These are phyloP conservation scores for Dryadomyces sulphureus DNA, from an alignment of 2,329 filamentous ascomycete genomes.

Conservation along the genomic window DNA sequence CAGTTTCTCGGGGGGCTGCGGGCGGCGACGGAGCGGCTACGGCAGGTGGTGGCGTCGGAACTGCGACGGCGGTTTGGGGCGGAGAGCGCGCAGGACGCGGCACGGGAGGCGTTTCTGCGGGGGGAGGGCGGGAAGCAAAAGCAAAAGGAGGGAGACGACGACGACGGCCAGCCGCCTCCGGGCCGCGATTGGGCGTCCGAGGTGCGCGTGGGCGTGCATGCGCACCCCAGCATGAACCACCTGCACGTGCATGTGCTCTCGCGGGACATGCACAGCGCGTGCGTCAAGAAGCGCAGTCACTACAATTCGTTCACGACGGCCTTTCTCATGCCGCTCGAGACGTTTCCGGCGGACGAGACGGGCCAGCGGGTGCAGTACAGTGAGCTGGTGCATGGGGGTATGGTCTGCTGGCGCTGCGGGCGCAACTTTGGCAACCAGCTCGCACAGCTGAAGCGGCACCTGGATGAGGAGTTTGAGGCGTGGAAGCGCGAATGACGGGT, in stretches of 20 bases:
- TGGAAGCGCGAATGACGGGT: conserved; percentile 26
- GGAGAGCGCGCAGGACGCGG: conserved; percentile 46
- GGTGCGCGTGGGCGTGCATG: conserved; percentile 67
- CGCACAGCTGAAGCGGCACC: conserved; percentile 56
- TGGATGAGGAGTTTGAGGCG: conserved; percentile 40
- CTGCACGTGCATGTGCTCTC: conserved; percentile 82
- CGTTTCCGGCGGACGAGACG: conserved; percentile 58
- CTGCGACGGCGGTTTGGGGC: conserved; percentile 53
- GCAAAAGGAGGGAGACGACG: conserved; percentile 11
- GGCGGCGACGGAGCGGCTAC: conserved; percentile 45
- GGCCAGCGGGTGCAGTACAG: conserved; percentile 29
- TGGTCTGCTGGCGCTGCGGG: conserved; percentile 77
- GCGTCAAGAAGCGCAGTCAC: conserved; percentile 68
- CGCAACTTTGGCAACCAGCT: conserved; percentile 62
- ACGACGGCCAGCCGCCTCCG: conserved; percentile 31
- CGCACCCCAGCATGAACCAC: conserved; percentile 81
- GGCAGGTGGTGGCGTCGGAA: conserved; percentile 55
- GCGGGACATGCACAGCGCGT: conserved; percentile 58
- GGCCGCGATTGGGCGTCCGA: conserved; percentile 70
- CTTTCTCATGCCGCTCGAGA: conserved; percentile 66
- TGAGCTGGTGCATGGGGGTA: conserved; percentile 25
- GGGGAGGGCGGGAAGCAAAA: conserved; percentile 30
- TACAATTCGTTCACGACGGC: conserved; percentile 83
- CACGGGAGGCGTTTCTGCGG: conserved; percentile 53
- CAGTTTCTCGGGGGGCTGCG: conserved; percentile 52